Evolutionary conservation across 1,284 basidiomycete genomes (phyloP), one percentile per base, ranked within the genome.

Genomic region (Austroboletus sp.): DNA sequence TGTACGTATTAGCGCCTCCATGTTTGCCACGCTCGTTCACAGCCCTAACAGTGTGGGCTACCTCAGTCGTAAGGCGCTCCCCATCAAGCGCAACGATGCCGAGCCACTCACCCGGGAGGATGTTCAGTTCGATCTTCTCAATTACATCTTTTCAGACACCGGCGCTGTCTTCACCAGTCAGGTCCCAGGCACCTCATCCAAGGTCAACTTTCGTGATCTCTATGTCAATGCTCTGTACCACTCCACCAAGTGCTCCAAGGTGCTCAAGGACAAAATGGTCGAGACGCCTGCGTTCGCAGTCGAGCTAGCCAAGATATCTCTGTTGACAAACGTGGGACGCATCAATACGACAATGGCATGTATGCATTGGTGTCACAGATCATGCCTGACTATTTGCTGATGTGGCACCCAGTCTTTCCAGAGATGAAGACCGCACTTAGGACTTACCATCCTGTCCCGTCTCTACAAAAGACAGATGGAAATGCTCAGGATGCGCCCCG

Each of bases 301-400:
- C 46, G 89, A 91, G 65, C 80, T 91, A 53, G 85, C 81, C 42
- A 92, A 88, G 70, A 78, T 93, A 36, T 85, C 87, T 34, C 71
- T 95, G 23, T 73, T 95, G 37, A 88, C 91, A 41, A 95, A 95
- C 58, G 84, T 93, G 40, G 91, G 91, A n/a, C 74, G 90, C 47
- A 89, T 95, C 64, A 95, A 94, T 62, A 94, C 91, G 19, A 94
- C 92, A 26, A 85, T 93, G 76, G 91, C 91, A 48, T 94, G 88
- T 90, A 60, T 50, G 55, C 57, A 53, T 48, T 44, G 11, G 37
- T 46, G 42, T 45, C 40, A 48, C 48, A 9, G 46, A 35, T 57
- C 47, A 36, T 52, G 38, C 33, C 42, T 45, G 17, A 9, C 36
- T 44, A 23, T 47, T 56, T 40, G 45, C 53, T 60, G 42, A 61